phyloP scores from a whole-genome alignment of 148 eudicot genomes.

The Arctostaphylos glauca region DNA sequence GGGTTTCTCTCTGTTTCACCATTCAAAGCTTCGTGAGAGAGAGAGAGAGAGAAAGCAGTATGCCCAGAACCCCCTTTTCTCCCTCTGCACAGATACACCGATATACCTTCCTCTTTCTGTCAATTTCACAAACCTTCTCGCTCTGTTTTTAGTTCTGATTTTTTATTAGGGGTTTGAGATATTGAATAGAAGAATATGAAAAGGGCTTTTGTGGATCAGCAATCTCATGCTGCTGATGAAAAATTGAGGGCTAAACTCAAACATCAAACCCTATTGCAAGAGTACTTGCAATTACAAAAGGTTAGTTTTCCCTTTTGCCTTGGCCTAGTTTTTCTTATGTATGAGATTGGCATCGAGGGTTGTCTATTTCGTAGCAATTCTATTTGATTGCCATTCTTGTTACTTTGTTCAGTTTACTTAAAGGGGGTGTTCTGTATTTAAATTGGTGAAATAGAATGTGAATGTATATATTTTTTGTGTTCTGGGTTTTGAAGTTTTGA shows the following conservation, averaged over 20 bases:
- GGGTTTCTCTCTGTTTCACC: constrained; percentile 15
- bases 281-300: constrained; percentile 61
- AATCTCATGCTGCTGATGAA: constrained; percentile 23
- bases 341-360: background rate
- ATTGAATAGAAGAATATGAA: constrained; percentile 15
- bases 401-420: background rate
- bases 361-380: background rate
- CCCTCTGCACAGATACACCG: no score
- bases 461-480: no score
- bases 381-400: background rate
- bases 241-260: constrained; percentile 31
- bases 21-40: background rate
- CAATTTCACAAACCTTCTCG: background rate
- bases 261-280: constrained; percentile 42
- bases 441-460: no score
- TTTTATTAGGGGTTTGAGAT: constrained; percentile 19
- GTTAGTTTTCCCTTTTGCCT: constrained; percentile 24
- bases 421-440: background rate
- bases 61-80: no score
- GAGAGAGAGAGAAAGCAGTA: no score
- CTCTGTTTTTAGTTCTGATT: background rate
- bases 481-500: background rate
- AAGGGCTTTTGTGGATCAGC: constrained; percentile 30
- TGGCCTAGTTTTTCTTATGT: background rate
- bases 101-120: no score